Conservation (phyloP, 208 protist genomes). For the Eutreptiella sp. region DNA sequence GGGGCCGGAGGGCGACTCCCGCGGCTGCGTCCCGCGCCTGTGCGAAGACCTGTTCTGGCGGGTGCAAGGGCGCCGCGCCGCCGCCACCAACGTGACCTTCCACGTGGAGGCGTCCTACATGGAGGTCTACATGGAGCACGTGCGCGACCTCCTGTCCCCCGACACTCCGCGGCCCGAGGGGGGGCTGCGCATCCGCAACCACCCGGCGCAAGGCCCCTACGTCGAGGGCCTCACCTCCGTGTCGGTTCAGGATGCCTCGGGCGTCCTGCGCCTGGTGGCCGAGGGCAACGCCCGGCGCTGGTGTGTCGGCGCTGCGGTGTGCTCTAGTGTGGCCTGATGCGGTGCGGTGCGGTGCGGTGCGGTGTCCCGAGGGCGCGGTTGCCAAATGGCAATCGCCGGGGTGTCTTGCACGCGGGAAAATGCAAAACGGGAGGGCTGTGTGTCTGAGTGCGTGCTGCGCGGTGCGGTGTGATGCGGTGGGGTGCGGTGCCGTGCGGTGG, state of each 20-base stretch:
- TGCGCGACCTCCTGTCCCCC: constrained; percentile 11
- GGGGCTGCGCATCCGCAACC: constrained; percentile 45
- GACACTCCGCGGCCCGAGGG: neutral
- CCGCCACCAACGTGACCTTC: constrained; percentile 38
- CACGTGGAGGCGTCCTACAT: constrained; percentile 31
- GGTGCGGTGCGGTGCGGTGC: no score
- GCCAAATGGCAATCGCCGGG: no score
- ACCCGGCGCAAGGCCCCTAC: constrained; percentile 18
- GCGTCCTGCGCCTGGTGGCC: no score
- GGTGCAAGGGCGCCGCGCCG: constrained; percentile 21
- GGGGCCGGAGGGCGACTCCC: neutral
- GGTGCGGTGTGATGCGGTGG: no score
- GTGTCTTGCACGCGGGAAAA: no score
- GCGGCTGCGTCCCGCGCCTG: constrained; percentile 12
- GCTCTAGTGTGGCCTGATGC: no score
- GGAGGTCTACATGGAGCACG: constrained; percentile 23
- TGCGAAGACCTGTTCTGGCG: constrained; percentile 2
- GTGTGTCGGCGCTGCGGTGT: no score
- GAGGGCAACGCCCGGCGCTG: no score
- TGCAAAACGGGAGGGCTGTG: no score
- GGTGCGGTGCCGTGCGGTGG: no score
- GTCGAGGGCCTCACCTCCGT: constrained; percentile 13
- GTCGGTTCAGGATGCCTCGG: neutral
- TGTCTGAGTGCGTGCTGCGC: no score
- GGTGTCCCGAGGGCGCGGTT: no score